Evolutionary conservation across 148 eudicot species (phyloP).

Genomic region (Rhododendron williamsianum): DNA sequence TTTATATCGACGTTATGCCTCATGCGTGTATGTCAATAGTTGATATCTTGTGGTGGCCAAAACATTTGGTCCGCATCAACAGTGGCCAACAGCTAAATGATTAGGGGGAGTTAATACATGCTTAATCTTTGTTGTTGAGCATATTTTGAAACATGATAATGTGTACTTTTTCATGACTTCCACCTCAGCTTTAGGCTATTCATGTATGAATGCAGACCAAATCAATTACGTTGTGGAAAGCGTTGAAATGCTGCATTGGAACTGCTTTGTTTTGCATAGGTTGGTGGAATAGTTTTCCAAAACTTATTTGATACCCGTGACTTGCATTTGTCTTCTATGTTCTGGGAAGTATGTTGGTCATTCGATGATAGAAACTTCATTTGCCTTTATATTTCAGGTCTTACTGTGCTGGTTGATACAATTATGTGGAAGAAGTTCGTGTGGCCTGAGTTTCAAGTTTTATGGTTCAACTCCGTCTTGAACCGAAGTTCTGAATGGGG

Average conservation of each 20-base stretch:
- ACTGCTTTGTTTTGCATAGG: conserved; percentile 65
- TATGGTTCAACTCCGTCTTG: conserved; percentile 94
- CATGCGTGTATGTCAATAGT: background rate
- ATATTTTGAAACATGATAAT: conserved; percentile 4
- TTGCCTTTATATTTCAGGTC: conserved; percentile 34
- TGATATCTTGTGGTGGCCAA: background rate
- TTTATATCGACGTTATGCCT: background rate
- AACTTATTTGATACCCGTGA: background rate
- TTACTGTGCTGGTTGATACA: conserved; percentile 66
- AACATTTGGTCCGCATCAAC: background rate
- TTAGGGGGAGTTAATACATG: background rate
- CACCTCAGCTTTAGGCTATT: background rate
- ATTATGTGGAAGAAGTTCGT: conserved; percentile 63
- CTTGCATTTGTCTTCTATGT: background rate
- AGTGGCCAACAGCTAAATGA: background rate
- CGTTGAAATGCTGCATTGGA: conserved; percentile 48
- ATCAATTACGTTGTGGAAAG: conserved; percentile 67
- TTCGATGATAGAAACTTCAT: background rate
- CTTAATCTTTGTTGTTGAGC: background rate
- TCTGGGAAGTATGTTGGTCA: background rate
- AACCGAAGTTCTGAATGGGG: conserved; percentile 99
- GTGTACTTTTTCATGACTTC: background rate
- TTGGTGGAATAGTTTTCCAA: conserved; percentile 29
- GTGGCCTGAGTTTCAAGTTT: conserved; percentile 97
- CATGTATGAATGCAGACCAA: conserved; percentile 50